A percentile compares a stretch with the other conserved stretches of the same genome.
Evolutionary conservation across 2,329 filamentous ascomycete genomes (phyloP).

Genomic region (Exserohilum rostratum): DNA sequence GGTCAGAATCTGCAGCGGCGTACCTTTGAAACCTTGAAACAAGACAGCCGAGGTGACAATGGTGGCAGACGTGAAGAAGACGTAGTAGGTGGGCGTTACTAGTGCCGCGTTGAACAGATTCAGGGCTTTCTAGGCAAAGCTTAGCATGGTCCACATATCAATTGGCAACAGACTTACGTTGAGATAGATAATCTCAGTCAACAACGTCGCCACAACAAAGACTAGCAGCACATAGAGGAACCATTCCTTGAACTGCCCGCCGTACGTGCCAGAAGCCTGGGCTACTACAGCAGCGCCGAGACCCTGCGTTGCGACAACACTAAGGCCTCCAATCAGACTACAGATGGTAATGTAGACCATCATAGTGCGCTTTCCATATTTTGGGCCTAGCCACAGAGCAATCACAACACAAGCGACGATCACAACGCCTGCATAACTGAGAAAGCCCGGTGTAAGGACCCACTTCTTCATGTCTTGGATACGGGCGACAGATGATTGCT

Average conservation of each 20-base stretch:
- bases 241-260: conserved; percentile 93
- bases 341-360: conserved; percentile 96
- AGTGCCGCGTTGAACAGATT: conserved; percentile 96
- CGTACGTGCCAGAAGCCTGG: conserved; percentile 73
- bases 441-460: conserved; percentile 84
- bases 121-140: conserved; percentile 79
- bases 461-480: conserved; percentile 93
- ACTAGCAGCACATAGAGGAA: conserved; percentile 91
- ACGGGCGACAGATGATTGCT: conserved; percentile 79
- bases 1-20: conserved; percentile 77
- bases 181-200: conserved; percentile 93
- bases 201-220: conserved; percentile 85
- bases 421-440: conserved; percentile 82
- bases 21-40: conserved; percentile 93
- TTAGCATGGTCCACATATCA: conserved; percentile 9
- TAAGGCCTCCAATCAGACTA: conserved; percentile 90
- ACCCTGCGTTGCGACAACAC: conserved; percentile 93
- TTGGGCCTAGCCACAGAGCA: conserved; percentile 80
- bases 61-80: conserved; percentile 95
- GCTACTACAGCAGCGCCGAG: conserved; percentile 89
- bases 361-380: conserved; percentile 97
- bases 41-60: conserved; percentile 92
- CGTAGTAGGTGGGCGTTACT: conserved; percentile 98
- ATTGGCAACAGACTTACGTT: conserved; percentile 70
- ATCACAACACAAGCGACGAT: conserved; percentile 74